Base-by-base conservation (phyloP, 768 basidiomycete species). In the Candolleomyces efflorescens region DNA sequence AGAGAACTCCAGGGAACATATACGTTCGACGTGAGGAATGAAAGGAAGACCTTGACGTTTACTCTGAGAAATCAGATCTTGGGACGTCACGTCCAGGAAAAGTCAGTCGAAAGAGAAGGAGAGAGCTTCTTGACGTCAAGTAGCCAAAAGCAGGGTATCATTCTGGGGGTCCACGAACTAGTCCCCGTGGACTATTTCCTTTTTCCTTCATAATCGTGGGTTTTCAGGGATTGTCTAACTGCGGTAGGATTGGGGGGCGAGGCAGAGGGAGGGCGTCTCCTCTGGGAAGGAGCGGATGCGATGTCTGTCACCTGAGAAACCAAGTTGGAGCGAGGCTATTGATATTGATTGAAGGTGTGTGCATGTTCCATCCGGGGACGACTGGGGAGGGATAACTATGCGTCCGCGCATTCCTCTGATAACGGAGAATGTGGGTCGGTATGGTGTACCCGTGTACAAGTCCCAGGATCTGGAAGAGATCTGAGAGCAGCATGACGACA, bases 161-260 rank as follows among this genome's bases (percentile, higher is more conserved):
- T 18, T 18, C 23, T 48, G 22, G 23, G 23, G 17, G 46, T 26
- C 46, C 46, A 48, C 13, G n/a, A 27, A 32, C 32, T 11, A 26
- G 36, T 43, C 24, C 49, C 49, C 49, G 49, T 51, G 49, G 49
- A 12, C 49, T 26, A 51, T 20, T 32, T 10, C 27, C 27, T 36
- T 27, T 20, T 15, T 12, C 65, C 65, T 66, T 54, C 54, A 49
- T 52, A 49, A 66, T 61, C 65, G 65, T 66, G 65, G 65, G 65
- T 64, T 64, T 58, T 51, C 26, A 10, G n/a, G 27, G 32, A 32
- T 11, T 51, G 26, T 22, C 39, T 20, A 32, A 17, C 50, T 41
- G n/a, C n/a, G 18, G 15, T 36, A 10, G 26, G 18, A 20, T 13
- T 17, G 38, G 18, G 41, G 41, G 17, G 41, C 17, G 6, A 11